These are phyloP conservation scores for Lotmaria passim DNA, from an alignment of 208 protist genomes.

Conservation along the genomic window DNA sequence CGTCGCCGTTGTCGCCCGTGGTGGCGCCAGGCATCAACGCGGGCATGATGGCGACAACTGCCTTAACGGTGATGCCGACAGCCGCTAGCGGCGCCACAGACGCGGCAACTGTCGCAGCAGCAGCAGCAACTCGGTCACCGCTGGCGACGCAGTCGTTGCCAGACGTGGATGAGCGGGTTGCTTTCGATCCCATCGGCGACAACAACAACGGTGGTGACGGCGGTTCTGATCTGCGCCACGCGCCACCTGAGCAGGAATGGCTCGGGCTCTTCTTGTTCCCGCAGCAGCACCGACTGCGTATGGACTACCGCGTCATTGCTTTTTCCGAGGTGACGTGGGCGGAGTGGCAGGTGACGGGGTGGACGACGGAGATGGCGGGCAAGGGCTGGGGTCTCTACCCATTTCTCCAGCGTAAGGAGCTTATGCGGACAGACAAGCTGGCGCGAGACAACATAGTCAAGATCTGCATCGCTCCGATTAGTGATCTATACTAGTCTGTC, in stretches of 20 bases:
- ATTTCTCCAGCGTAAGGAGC: slow-evolving; percentile 60
- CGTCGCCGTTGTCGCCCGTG: slow-evolving; percentile 2
- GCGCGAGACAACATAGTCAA: slow-evolving; percentile 73
- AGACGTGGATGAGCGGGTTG: not conserved
- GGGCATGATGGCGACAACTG: slow-evolving; percentile 13
- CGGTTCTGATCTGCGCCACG: not conserved
- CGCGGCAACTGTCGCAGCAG: not conserved
- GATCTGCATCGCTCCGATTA: slow-evolving; percentile 70
- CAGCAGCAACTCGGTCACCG: slow-evolving; percentile 7
- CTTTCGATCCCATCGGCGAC: slow-evolving; percentile 1
- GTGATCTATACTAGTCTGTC: slow-evolving; percentile 78
- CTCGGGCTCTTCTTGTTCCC: slow-evolving; percentile 76
- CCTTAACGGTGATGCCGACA: not conserved
- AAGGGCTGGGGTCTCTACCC: slow-evolving; percentile 78
- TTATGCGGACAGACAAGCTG: slow-evolving; percentile 73
- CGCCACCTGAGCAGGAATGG: slow-evolving; percentile 46
- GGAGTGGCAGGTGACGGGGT: slow-evolving; percentile 73
- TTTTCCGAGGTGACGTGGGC: slow-evolving; percentile 74
- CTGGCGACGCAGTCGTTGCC: slow-evolving; percentile 9
- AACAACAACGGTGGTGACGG: no score
- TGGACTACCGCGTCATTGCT: slow-evolving; percentile 77
- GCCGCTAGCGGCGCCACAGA: not conserved
- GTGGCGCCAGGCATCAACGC: slow-evolving; percentile 6
- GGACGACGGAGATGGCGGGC: slow-evolving; percentile 52
- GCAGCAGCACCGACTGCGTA: slow-evolving; percentile 48